A percentile compares a stretch with the other conserved stretches of the same genome.
Evolutionary conservation across 345 rosid species (phyloP).

Genomic region (Excoecaria agallocha): DNA sequence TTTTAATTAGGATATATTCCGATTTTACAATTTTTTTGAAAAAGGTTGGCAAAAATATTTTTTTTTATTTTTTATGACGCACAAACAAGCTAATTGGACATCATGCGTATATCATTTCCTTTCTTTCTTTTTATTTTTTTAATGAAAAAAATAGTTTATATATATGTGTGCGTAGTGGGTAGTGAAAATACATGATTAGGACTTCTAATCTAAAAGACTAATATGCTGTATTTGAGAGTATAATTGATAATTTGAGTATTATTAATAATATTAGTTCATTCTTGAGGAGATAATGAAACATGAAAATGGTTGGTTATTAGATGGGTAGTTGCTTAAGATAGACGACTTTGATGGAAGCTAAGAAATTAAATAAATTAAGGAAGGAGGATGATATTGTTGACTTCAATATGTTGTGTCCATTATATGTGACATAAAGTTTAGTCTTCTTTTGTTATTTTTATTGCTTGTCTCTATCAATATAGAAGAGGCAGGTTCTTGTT

Average conservation of each 20-base stretch:
- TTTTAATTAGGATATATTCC: background rate
- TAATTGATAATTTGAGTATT: background rate
- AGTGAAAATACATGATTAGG: background rate
- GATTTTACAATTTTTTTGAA: background rate
- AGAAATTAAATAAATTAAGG: background rate
- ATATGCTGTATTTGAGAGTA: slow-evolving; percentile 10
- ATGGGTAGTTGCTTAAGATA: slow-evolving; percentile 29
- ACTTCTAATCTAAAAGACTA: slow-evolving; percentile 3
- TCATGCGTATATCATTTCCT: slow-evolving; percentile 19
- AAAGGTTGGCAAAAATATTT: background rate
- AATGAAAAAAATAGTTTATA: background rate
- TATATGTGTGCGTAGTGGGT: background rate
- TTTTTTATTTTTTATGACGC: background rate
- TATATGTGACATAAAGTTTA: slow-evolving; percentile 8
- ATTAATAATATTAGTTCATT: background rate
- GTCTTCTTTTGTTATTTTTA: background rate
- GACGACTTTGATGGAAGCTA: slow-evolving; percentile 16
- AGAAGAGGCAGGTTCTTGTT: slow-evolving; percentile 33
- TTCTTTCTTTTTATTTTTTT: background rate
- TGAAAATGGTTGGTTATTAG: slow-evolving; percentile 8
- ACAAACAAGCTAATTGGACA: background rate
- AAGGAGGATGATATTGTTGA: slow-evolving; percentile 34
- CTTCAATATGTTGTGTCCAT: slow-evolving; percentile 13
- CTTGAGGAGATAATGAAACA: background rate
- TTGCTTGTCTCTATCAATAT: slow-evolving; percentile 16